Base-by-base conservation (phyloP, 495 filamentous ascomycete species). In the Alectoria sarmentosa region DNA sequence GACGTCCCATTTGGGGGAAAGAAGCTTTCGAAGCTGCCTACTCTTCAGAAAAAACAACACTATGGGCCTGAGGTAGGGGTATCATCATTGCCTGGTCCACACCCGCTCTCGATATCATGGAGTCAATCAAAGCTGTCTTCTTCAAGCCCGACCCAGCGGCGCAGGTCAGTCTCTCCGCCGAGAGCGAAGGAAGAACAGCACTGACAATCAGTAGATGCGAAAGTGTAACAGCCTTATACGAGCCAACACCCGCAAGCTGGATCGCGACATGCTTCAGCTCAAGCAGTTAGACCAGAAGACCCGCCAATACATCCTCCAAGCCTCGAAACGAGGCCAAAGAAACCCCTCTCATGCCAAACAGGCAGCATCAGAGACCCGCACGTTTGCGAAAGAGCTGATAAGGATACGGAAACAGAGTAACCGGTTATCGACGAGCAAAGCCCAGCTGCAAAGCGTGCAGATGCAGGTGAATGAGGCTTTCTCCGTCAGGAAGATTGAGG, bases 401-500 rank as follows among this genome's bases (percentile, higher is more conserved):
- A 85, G 90, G 39, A 84, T 89, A 66, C 89, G 94, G 58, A 88
- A 87, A 68, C 87, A 91, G 63, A 80, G 80, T 14, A 74, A 79
- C 30, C 86, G 94, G 26, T 80, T 98, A 26, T 78, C 83, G 41
- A 98, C 95, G 2, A 87, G 84, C 66, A 92, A 92, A 71, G 95
- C 94, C 9, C 94, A 97, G 77, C 83, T 98, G 23, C 87, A 89
- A 76, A 91, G 88, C 73, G 95, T 98, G 62, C 87, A 92, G 69
- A 96, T 97, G 95, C 95, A 98, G 76, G 95, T 98, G 67, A 91
- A 90, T 71, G 93, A 98, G 76, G 93, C 95, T 3, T 98, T 98
- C 72, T 90, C 90, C 8, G 87, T 96, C 71, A 86, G 92, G 67
- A 96, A 96, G 80, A 97, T 98, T 69, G 93, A 97, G 79, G 95